Evolutionary conservation across 2,329 filamentous ascomycete genomes (phyloP).

Genomic region (Nakataea oryzae): DNA sequence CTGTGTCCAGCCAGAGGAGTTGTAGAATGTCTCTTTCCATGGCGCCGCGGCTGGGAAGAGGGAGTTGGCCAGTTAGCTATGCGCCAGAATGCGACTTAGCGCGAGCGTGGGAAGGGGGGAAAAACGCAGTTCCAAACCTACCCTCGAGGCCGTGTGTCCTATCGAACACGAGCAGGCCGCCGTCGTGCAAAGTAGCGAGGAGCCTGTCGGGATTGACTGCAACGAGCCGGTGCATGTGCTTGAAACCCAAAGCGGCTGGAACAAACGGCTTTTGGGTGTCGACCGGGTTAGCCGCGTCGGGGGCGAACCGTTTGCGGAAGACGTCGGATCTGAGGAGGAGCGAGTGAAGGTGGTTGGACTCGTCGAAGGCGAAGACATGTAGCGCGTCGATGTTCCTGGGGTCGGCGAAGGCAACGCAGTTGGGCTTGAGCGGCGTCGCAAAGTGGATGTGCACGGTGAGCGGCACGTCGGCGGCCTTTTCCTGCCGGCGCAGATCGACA

Average conservation of each 20-base stretch:
- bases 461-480: slow-evolving; percentile 56
- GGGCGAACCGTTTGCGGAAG: slow-evolving; percentile 59
- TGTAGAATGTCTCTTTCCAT: slow-evolving; percentile 67
- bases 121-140: slow-evolving; percentile 18
- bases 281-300: slow-evolving; percentile 41
- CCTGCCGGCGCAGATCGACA: slow-evolving; percentile 66
- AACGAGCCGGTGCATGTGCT: slow-evolving; percentile 69
- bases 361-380: slow-evolving; percentile 70
- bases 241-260: slow-evolving; percentile 65
- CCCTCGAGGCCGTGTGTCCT: slow-evolving; percentile 39
- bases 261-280: slow-evolving; percentile 68
- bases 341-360: slow-evolving; percentile 70
- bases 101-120: not conserved
- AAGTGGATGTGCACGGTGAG: slow-evolving; percentile 73
- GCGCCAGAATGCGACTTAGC: not conserved
- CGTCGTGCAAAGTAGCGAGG: slow-evolving; percentile 72
- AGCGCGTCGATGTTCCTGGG: slow-evolving; percentile 66
- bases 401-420: slow-evolving; percentile 77
- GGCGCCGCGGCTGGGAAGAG: slow-evolving; percentile 2
- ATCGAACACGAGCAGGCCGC: slow-evolving; percentile 62
- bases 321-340: slow-evolving; percentile 74
- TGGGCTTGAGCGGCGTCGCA: slow-evolving; percentile 58
- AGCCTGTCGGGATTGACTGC: slow-evolving; percentile 65
- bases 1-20: slow-evolving; percentile 61
- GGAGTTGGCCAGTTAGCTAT: not conserved